Evolutionary conservation across 371 early-diverging fungal genomes (phyloP).

Genomic region (Mortierella sp.): DNA sequence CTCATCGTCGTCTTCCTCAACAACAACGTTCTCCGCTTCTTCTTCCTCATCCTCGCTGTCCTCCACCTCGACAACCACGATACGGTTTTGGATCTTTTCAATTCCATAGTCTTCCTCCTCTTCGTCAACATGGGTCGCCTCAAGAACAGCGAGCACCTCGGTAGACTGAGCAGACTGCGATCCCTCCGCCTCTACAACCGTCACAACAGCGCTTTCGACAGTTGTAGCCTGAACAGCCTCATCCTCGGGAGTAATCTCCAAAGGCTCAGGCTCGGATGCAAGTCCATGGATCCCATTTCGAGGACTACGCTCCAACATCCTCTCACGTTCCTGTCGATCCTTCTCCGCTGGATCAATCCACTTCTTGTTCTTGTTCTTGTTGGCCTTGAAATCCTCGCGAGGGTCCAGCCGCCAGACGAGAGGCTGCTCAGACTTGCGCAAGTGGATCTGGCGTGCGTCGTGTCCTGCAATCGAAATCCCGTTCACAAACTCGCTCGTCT

Average conservation of each 20-base stretch:
- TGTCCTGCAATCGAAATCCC: constrained; percentile 13
- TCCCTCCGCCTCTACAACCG: background rate
- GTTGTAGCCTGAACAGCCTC: background rate
- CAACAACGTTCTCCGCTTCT: background rate
- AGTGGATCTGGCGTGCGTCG: constrained; percentile 16
- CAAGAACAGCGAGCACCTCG: background rate
- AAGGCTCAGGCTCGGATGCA: constrained; percentile 7
- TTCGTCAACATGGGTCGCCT: background rate
- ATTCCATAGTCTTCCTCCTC: constrained; percentile 3
- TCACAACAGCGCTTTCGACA: background rate
- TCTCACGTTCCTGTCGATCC: constrained; percentile 11
- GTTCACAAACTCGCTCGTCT: background rate
- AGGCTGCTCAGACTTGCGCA: constrained; percentile 45
- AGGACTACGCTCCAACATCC: constrained; percentile 26
- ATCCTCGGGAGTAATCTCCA: constrained; percentile 23
- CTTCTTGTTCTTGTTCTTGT: constrained; percentile 45
- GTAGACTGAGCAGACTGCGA: background rate
- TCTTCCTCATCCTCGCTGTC: constrained; percentile 17
- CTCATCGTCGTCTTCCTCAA: constrained; percentile 7
- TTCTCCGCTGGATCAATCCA: constrained; percentile 11
- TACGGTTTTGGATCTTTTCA: constrained; percentile 9
- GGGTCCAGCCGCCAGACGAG: constrained; percentile 47
- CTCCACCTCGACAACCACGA: background rate
- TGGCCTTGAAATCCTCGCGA: constrained; percentile 46
- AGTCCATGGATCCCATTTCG: constrained; percentile 32